Percentiles rank a stretch among this genome's conserved stretches.
phyloP scores from a whole-genome alignment of 2,329 filamentous ascomycete species.

The Rhynchosporium secalis region DNA sequence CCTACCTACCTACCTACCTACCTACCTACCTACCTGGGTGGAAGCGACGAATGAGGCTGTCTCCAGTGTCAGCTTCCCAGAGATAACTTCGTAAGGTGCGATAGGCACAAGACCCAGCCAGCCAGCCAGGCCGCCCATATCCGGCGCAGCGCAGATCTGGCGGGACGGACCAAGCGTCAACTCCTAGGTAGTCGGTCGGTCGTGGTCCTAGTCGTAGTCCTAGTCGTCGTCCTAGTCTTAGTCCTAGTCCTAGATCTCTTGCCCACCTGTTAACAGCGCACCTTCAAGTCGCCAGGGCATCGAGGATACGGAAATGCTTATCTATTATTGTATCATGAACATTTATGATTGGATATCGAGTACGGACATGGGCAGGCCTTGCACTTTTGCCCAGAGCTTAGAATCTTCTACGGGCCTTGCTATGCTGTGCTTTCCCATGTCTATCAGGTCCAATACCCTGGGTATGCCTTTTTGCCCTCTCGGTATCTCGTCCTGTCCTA shows the following conservation, averaged over 20 bases:
- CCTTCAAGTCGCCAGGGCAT: neutral
- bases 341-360: too few species aligned
- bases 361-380: neutral
- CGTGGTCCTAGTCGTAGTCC: too few species aligned
- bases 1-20: too few species aligned
- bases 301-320: neutral
- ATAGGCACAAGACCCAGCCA: neutral
- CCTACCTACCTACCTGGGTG: too few species aligned
- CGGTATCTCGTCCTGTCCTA: too few species aligned
- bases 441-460: neutral
- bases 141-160: slow-evolving; percentile 26
- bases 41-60: slow-evolving; percentile 20
- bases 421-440: slow-evolving; percentile 15
- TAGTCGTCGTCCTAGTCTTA: too few species aligned
- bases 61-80: neutral
- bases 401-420: neutral
- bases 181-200: neutral
- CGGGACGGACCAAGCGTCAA: slow-evolving; percentile 18
- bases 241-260: slow-evolving; percentile 11
- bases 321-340: too few species aligned
- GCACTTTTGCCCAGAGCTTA: neutral
- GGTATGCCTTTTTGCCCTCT: slow-evolving; percentile 21
- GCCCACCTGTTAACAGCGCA: too few species aligned
- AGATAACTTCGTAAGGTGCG: neutral
- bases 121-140: slow-evolving; percentile 1